Evolutionary conservation across 441 rosid genomes (phyloP).

Genomic region (Populus hybrid): DNA sequence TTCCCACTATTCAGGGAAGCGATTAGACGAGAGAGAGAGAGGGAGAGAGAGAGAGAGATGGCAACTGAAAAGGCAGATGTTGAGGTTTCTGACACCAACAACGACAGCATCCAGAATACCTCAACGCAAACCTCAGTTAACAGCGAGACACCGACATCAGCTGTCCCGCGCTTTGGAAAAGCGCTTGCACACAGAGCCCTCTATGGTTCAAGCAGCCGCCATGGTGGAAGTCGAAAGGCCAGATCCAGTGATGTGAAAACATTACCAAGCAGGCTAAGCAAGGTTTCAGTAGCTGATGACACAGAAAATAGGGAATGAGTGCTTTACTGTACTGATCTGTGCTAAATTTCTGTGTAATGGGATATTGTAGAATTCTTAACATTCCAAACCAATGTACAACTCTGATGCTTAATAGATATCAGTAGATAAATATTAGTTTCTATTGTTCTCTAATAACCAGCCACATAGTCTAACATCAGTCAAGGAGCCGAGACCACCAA

Average conservation of each 20-base stretch:
- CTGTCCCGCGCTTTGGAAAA: slow-evolving; percentile 38
- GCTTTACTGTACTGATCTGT: background rate
- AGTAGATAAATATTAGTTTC: background rate
- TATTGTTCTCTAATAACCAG: background rate
- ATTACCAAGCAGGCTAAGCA: slow-evolving; percentile 53
- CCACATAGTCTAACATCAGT: background rate
- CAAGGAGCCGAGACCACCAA: background rate
- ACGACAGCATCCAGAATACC: slow-evolving; percentile 18
- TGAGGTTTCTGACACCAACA: slow-evolving; percentile 17
- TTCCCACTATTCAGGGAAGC: background rate
- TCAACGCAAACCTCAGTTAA: slow-evolving; percentile 5
- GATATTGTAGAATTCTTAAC: background rate
- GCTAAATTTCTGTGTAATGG: background rate
- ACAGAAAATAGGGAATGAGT: slow-evolving; percentile 11
- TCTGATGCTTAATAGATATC: background rate
- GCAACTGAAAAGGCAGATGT: slow-evolving; percentile 32
- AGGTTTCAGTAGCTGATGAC: slow-evolving; percentile 43
- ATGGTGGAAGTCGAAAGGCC: slow-evolving; percentile 33
- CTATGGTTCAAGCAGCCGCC: slow-evolving; percentile 36
- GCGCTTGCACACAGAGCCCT: slow-evolving; percentile 56
- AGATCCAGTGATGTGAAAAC: slow-evolving; percentile 29
- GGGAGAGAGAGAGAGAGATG: slow-evolving; percentile 20
- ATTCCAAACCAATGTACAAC: background rate
- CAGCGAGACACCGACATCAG: slow-evolving; percentile 15
- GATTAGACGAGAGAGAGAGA: background rate